A percentile compares a stretch with the other conserved stretches of the same genome.
phyloP scores from a whole-genome alignment of 2,329 filamentous ascomycete genomes.

The Aureobasidium sp. region DNA sequence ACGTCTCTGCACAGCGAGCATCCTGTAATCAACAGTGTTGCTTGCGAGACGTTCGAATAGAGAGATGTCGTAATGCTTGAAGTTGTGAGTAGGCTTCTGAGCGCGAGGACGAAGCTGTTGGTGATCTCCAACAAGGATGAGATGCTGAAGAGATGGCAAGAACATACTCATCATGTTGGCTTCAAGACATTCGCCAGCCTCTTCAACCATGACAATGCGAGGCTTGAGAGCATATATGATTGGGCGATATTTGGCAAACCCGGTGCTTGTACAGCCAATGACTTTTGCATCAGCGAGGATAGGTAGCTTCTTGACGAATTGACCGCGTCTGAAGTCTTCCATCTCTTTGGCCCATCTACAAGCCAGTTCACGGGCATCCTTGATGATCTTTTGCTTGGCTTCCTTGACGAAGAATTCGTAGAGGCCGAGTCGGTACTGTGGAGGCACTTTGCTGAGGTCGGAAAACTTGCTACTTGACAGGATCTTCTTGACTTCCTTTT shows the following conservation, averaged over 20 bases:
- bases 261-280: conserved; percentile 80
- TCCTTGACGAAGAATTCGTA: conserved; percentile 71
- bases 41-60: conserved; percentile 84
- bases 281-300: conserved; percentile 68
- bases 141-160: conserved; percentile 67
- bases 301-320: conserved; percentile 65
- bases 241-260: conserved; percentile 81
- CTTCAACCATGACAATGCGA: conserved; percentile 77
- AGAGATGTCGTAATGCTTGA: conserved; percentile 76
- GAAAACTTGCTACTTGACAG: conserved; percentile 24
- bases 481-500: conserved; percentile 3
- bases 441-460: conserved; percentile 69
- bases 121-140: conserved; percentile 82
- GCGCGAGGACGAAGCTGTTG: conserved; percentile 80
- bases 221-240: conserved; percentile 73
- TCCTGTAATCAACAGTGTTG: conserved; percentile 68
- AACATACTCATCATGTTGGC: conserved; percentile 67
- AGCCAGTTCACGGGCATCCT: conserved; percentile 56
- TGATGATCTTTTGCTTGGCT: conserved; percentile 54
- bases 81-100: conserved; percentile 64
- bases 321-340: conserved; percentile 60
- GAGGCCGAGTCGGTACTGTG: conserved; percentile 64
- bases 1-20: conserved; percentile 73
- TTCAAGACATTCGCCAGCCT: conserved; percentile 81
- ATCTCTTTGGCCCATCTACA: conserved; percentile 57